These are phyloP conservation scores for Lasiodiplodia sp. DNA, from an alignment of 2,329 filamentous ascomycete genomes.

Conservation along the genomic window DNA sequence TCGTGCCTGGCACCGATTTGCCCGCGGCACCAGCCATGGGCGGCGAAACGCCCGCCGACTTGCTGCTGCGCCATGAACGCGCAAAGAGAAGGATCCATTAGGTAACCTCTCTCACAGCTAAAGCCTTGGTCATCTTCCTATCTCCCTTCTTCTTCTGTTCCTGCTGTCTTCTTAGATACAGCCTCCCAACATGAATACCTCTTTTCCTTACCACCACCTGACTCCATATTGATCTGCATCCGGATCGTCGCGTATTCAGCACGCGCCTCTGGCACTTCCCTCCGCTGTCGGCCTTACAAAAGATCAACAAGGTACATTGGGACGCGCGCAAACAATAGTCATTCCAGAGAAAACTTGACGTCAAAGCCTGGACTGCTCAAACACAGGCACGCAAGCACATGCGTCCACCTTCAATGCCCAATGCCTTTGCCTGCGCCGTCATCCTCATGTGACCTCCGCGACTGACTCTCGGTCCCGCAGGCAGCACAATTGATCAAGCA, in stretches of 20 bases:
- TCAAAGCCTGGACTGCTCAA: neutral
- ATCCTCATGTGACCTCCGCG: neutral
- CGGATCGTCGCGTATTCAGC: neutral
- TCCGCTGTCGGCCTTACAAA: neutral
- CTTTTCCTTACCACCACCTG: neutral
- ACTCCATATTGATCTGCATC: slow-evolving; percentile 11
- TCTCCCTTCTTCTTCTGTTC: neutral
- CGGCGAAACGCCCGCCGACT: too few relatives aligned
- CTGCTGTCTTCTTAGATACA: neutral
- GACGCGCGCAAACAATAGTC: neutral
- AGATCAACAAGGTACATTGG: neutral
- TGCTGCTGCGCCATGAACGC: neutral
- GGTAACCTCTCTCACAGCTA: neutral
- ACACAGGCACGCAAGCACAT: too few relatives aligned
- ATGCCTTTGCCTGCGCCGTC: too few relatives aligned
- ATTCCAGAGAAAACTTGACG: neutral
- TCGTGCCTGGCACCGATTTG: neutral
- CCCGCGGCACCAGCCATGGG: neutral
- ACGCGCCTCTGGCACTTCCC: neutral
- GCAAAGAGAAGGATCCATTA: neutral
- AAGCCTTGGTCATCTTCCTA: neutral
- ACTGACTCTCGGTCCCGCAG: neutral
- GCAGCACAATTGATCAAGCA: neutral
- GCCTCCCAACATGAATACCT: neutral
- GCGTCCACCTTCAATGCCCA: neutral